Conservation (phyloP, 225 moss, liverwort and hornwort genomes). For the Takakia lepidozioides region DNA sequence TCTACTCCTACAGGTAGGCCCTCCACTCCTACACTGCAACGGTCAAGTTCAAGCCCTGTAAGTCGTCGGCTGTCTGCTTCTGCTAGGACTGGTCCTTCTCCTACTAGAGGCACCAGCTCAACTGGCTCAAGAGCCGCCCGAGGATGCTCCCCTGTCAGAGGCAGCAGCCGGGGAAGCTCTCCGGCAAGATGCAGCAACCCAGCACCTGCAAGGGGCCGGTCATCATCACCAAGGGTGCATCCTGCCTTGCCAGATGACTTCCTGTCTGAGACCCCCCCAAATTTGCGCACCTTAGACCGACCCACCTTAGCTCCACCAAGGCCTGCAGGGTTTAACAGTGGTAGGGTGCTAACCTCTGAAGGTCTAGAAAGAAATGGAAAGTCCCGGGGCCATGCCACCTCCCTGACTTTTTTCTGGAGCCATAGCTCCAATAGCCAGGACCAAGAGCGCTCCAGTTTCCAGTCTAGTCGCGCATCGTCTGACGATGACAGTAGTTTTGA, state of each 20-base stretch:
- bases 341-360: constrained; percentile 11
- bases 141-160: constrained; percentile 20
- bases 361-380: background rate
- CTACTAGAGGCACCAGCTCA: constrained; percentile 30
- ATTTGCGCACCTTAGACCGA: constrained; percentile 39
- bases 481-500: constrained; percentile 47
- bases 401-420: constrained; percentile 19
- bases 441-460: constrained; percentile 4
- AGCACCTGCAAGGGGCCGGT: constrained; percentile 18
- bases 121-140: constrained; percentile 25
- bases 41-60: constrained; percentile 41
- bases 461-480: constrained; percentile 21
- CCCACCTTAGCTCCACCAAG: constrained; percentile 37
- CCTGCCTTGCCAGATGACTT: constrained; percentile 32
- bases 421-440: constrained; percentile 14
- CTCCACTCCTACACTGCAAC: constrained; percentile 35
- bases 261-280: constrained; percentile 23
- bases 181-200: constrained; percentile 24
- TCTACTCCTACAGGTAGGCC: constrained; percentile 13
- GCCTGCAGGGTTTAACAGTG: constrained; percentile 10
- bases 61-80: constrained; percentile 7
- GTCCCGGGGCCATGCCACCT: constrained; percentile 14
- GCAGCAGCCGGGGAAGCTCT: constrained; percentile 14
- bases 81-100: constrained; percentile 24
- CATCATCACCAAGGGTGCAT: constrained; percentile 34